Evolutionary conservation across 1,284 basidiomycete species (phyloP), one percentile per base, ranked within the genome.

Genomic region (Wolfiporia cocos): DNA sequence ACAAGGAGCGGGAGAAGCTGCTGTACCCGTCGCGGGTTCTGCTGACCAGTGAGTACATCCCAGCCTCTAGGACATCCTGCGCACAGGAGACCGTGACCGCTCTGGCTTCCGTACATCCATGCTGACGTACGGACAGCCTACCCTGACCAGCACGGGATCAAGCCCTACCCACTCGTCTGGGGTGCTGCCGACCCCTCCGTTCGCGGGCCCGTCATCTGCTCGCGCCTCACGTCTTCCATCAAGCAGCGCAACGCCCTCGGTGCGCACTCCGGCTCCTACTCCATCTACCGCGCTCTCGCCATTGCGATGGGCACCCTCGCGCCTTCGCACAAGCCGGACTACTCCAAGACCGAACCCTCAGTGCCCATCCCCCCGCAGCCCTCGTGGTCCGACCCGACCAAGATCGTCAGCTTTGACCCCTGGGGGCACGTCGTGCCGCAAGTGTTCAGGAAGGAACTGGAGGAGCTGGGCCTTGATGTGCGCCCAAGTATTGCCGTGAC

Each of bases 391-490:
- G 83, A 89, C 51, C 73, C 78, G 2, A 63, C 57, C 53, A 93
- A 92, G 75, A 96, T 98, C 58, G 92, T 96, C 23, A 85, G 86
- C 2, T 86, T 98, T 61, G 95, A 98, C 61, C 94, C 94, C 0
- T 97, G 83, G 80, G 94, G 94, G 2, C 94, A 97, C 58, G 71
- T 97, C 44, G 86, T 86, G 0, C 92, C 89, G 14, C 77, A 80
- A 38, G 76, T 89, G 1, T 97, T 85, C 70, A 72, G 70, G 43
- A 68, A 68, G 48, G 81, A 90, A 62, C 72, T 80, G 41, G 76
- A 83, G 31, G 76, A 73, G 21, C 55, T 66, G 18, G 80, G 81
- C 0, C 61, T 93, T 38, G 90, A 94, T 59, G 71, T 92, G 23
- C 70, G 91, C n/a, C 92, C 91, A 1, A 91, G 88, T 46, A 95